A percentile compares a stretch with the other conserved stretches of the same genome.
Evolutionary conservation across 2,329 filamentous ascomycete species (phyloP).

Genomic region (Dactylellina sp.): DNA sequence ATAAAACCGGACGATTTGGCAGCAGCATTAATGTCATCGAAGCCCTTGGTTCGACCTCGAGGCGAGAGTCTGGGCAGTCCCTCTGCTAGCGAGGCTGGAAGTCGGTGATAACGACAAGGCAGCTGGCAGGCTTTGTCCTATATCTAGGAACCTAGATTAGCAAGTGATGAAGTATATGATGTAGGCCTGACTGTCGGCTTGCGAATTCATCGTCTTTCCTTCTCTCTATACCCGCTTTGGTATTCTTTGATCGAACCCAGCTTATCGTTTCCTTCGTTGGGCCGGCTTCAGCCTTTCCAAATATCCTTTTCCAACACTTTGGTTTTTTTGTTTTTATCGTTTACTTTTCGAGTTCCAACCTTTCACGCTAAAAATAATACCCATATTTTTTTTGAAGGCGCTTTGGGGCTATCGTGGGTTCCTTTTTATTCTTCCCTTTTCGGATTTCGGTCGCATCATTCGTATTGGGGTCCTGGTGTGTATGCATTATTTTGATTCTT

Average conservation of each 20-base stretch:
- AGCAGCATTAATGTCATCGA: constrained; percentile 75
- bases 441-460: constrained; percentile 9
- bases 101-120: constrained; percentile 17
- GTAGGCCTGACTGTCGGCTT: neutral
- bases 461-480: constrained; percentile 18
- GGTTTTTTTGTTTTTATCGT: neutral
- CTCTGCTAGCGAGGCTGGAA: constrained; percentile 47
- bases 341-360: constrained; percentile 2
- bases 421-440: constrained; percentile 16
- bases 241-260: too few species aligned
- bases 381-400: constrained; percentile 39
- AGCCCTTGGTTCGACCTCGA: constrained; percentile 51
- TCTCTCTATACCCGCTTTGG: neutral
- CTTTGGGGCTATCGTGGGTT: constrained; percentile 20
- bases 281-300: too few species aligned
- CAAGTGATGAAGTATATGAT: constrained; percentile 6
- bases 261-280: too few species aligned
- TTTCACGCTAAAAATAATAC: constrained; percentile 40
- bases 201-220: neutral
- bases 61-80: constrained; percentile 48
- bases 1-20: constrained; percentile 93
- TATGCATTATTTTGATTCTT: constrained; percentile 18
- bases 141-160: neutral
- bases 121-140: too few species aligned
- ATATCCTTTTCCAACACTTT: neutral